Evolutionary conservation across 1,284 basidiomycete species (phyloP).

Genomic region (Xanthoconium separans): DNA sequence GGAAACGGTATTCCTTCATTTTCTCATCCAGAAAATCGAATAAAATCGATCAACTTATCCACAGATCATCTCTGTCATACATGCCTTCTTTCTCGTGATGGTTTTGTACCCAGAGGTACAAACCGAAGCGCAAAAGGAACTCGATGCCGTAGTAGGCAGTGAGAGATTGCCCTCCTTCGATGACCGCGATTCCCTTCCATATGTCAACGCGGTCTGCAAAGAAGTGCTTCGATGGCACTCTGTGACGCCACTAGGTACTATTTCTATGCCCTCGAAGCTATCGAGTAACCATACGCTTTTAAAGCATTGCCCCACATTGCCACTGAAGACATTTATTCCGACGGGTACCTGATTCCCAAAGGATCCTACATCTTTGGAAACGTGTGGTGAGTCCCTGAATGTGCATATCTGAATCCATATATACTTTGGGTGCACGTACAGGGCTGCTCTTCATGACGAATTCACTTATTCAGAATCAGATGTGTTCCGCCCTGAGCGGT

Average conservation of each 20-base stretch:
- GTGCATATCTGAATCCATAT: neutral
- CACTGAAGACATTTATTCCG: slow-evolving; percentile 36
- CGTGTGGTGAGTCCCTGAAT: slow-evolving; percentile 13
- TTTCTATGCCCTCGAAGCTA: neutral
- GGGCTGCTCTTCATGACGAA: slow-evolving; percentile 19
- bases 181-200: slow-evolving; percentile 21
- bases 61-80: slow-evolving; percentile 40
- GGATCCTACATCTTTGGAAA: slow-evolving; percentile 31
- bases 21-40: slow-evolving; percentile 1
- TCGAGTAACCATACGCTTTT: too few relatives aligned
- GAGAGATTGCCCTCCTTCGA: slow-evolving; percentile 20
- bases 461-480: slow-evolving; percentile 20
- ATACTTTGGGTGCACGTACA: neutral
- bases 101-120: slow-evolving; percentile 25
- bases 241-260: slow-evolving; percentile 12
- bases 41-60: neutral
- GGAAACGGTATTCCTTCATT: slow-evolving; percentile 18
- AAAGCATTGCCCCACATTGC: slow-evolving; percentile 38
- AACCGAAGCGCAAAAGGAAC: slow-evolving; percentile 21
- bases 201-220: slow-evolving; percentile 23
- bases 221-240: slow-evolving; percentile 24
- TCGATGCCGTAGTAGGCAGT: slow-evolving; percentile 23
- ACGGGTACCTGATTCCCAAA: slow-evolving; percentile 41
- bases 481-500: slow-evolving; percentile 25
- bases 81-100: slow-evolving; percentile 29